phyloP scores from a whole-genome alignment of 495 filamentous ascomycete species.

The Cryomyces minteri region DNA sequence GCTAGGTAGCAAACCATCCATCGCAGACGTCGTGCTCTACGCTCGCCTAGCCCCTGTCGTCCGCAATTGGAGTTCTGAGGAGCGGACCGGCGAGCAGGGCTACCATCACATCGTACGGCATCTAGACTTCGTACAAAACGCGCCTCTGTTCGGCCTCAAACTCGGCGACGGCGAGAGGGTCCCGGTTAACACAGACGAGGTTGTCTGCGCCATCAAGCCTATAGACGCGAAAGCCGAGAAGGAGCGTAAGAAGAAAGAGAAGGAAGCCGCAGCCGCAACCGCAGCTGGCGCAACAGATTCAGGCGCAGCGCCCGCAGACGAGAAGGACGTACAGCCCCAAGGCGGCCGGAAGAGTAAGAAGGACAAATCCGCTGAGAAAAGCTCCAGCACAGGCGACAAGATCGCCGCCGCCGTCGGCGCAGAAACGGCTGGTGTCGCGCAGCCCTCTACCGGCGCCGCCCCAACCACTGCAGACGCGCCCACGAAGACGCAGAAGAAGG shows the following conservation, averaged over 20 bases:
- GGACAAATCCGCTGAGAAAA: constrained; percentile 13
- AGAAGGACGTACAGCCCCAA: constrained; percentile 2
- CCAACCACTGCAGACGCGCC: not conserved
- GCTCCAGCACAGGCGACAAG: constrained; percentile 15
- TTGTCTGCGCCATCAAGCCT: constrained; percentile 40
- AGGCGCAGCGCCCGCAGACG: constrained; percentile 3
- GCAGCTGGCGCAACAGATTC: not conserved
- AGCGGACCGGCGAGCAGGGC: constrained; percentile 80
- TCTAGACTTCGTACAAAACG: constrained; percentile 89
- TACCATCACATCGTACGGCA: constrained; percentile 83
- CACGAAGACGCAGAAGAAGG: constrained; percentile 39
- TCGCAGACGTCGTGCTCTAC: constrained; percentile 79
- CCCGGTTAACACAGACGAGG: constrained; percentile 55
- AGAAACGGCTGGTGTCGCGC: constrained; percentile 7
- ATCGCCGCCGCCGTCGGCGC: constrained; percentile 13
- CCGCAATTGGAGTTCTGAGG: constrained; percentile 62
- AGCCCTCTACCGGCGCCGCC: not conserved
- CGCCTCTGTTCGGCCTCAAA: constrained; percentile 52
- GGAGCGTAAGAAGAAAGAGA: constrained; percentile 29
- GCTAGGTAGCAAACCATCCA: constrained; percentile 75
- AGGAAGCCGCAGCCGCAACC: constrained; percentile 16
- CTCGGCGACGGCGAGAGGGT: constrained; percentile 62
- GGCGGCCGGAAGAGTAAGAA: constrained; percentile 1
- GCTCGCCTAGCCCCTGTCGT: constrained; percentile 62
- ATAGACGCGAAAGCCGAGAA: constrained; percentile 35